These are phyloP conservation scores for Scedosporium dehoogii DNA, from an alignment of 2,329 filamentous ascomycete species.

Conservation along the genomic window DNA sequence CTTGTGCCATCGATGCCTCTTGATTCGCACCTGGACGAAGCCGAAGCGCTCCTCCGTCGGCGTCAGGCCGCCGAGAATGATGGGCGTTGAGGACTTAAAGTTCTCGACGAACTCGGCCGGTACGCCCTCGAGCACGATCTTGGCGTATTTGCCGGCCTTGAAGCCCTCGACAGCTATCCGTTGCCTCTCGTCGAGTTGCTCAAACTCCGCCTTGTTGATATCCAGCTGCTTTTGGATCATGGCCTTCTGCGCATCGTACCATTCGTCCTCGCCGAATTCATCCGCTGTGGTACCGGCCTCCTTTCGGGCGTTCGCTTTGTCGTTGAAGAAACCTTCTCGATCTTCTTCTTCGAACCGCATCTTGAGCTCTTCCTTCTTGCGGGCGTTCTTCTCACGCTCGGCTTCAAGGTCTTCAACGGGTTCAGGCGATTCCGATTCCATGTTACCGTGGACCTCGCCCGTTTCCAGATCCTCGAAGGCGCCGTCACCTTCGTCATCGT, in stretches of 20 bases:
- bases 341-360: conserved; percentile 96
- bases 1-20: conserved; percentile 97
- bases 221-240: conserved; percentile 89
- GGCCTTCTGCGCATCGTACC: conserved; percentile 96
- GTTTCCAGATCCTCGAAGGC: conserved; percentile 81
- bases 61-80: conserved; percentile 85
- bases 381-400: conserved; percentile 84
- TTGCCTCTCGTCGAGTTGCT: conserved; percentile 74
- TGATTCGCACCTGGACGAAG: conserved; percentile 91
- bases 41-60: conserved; percentile 93
- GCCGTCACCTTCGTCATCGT: conserved; percentile 64
- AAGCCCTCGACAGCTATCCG: conserved; percentile 80
- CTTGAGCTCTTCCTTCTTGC: conserved; percentile 87
- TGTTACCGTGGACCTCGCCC: conserved; percentile 48
- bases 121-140: conserved; percentile 80
- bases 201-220: conserved; percentile 93
- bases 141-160: conserved; percentile 85
- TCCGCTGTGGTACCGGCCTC: conserved; percentile 55
- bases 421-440: conserved; percentile 24
- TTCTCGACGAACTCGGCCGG: conserved; percentile 79
- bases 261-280: conserved; percentile 93
- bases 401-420: conserved; percentile 57
- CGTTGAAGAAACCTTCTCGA: conserved; percentile 87
- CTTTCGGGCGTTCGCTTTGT: conserved; percentile 66
- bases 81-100: conserved; percentile 73